Base-by-base conservation (phyloP, 2,329 filamentous ascomycete genomes). In the Cercospora zeae-maydis region DNA sequence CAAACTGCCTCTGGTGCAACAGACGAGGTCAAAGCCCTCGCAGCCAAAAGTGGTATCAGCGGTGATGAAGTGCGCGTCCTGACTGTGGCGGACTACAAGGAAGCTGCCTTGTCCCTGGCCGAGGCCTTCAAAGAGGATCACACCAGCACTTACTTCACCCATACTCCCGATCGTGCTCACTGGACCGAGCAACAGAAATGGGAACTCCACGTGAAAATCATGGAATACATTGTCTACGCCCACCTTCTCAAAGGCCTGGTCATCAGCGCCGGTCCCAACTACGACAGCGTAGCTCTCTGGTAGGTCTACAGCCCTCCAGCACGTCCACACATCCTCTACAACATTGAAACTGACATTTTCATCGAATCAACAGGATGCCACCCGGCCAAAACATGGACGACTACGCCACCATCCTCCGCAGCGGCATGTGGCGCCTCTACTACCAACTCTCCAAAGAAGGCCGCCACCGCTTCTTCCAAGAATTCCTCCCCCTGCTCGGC, bases 281-380 rank as follows among this genome's bases (percentile, higher is more conserved):
- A 89, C 72, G 90, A 91, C 68, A 88, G 86, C 67, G 87, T 95
- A 59, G 90, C 89, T 62, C 80, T 95, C 58, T 95, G 91, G 90
- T 92, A 80, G 74, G 85, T 81, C 52, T 19, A 36, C 9, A 14
- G 19, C 21, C 2, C 30, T 24, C 10, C 39, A 3, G 11, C 19
- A 5, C 14, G 7, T 14, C 5, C 5, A 19, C 37, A n/a, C 13
- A 4, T 14, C 37, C 5, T 42, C 5, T 21, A 27, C 57, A 52
- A 31, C 33, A n/a, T n/a, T n/a, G n/a, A n/a, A n/a, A n/a, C n/a
- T n/a, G n/a, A n/a, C n/a, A n/a, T n/a, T n/a, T n/a, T n/a, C n/a
- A n/a, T n/a, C n/a, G 9, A 13, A 11, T 21, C 53, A n/a, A 30
- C 67, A 91, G 89, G 90, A 86, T 92, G 80, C 88, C 88, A 14